Percentiles rank a stretch among this genome's conserved stretches.
Conservation (phyloP, 192 early-diverging fungal genomes). For the Jimgerdemannia lactiflua region DNA sequence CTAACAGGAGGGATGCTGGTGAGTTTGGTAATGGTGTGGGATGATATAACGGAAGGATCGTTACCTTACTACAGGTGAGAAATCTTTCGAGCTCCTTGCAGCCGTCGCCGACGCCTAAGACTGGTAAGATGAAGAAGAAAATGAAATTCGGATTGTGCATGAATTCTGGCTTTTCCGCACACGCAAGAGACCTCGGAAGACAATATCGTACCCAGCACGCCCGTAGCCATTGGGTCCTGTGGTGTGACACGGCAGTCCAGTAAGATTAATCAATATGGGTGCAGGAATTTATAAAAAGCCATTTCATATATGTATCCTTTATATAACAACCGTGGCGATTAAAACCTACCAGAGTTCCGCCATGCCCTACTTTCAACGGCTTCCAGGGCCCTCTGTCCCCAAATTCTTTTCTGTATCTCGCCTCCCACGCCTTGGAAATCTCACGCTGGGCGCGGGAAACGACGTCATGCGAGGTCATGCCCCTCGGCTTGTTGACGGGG, state of each 20-base stretch:
- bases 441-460: slow-evolving; percentile 31
- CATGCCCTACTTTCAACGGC: slow-evolving; percentile 54
- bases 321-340: too few species aligned
- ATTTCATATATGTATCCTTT: neutral
- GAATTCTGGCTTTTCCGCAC: too few species aligned
- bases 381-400: slow-evolving; percentile 9
- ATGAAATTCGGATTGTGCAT: too few species aligned
- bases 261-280: neutral
- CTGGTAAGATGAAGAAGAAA: slow-evolving; percentile 3
- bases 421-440: slow-evolving; percentile 14
- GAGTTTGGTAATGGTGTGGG: neutral
- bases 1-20: slow-evolving; percentile 3
- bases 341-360: slow-evolving; percentile 39
- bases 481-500: slow-evolving; percentile 47
- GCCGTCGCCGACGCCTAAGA: slow-evolving; percentile 51
- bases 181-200: neutral
- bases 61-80: slow-evolving; percentile 43
- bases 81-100: slow-evolving; percentile 48
- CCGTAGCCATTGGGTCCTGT: slow-evolving; percentile 50
- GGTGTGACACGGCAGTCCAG: neutral
- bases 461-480: slow-evolving; percentile 40
- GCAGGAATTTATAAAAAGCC: neutral
- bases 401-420: slow-evolving; percentile 13
- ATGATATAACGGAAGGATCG: neutral
- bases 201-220: slow-evolving; percentile 39